Conservation (phyloP, 805 yeast genomes). For the Candida stauntonica region DNA sequence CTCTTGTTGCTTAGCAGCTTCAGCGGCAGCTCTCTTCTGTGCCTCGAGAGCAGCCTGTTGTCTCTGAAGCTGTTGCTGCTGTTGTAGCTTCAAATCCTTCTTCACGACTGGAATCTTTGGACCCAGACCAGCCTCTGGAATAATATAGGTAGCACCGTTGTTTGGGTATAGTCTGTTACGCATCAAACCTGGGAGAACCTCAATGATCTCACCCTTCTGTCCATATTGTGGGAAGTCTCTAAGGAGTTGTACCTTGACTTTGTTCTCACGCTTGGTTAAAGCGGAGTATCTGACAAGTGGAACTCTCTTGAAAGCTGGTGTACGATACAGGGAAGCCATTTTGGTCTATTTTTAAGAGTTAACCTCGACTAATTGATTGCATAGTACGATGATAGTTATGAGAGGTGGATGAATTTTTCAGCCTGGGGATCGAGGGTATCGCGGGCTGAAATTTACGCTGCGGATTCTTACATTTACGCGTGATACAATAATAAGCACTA, state of each 20-base stretch:
- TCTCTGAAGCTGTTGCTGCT: slow-evolving; percentile 8
- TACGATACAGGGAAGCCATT: slow-evolving; percentile 9
- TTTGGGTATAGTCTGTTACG: slow-evolving; percentile 66
- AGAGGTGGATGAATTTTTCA: slow-evolving; percentile 12
- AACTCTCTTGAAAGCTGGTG: slow-evolving; percentile 17
- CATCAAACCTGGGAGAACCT: slow-evolving; percentile 79
- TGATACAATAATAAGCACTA: not conserved
- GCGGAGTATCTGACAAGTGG: slow-evolving; percentile 41
- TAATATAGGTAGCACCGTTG: slow-evolving; percentile 72
- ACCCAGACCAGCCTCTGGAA: slow-evolving; percentile 23
- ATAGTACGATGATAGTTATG: too few relatives aligned
- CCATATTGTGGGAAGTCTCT: slow-evolving; percentile 64
- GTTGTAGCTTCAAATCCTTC: slow-evolving; percentile 15
- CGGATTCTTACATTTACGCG: slow-evolving; percentile 8
- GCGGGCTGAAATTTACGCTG: slow-evolving; percentile 8
- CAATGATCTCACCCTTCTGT: slow-evolving; percentile 63
- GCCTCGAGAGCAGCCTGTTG: slow-evolving; percentile 4
- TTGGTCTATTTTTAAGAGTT: not conserved
- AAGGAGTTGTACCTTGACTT: slow-evolving; percentile 71
- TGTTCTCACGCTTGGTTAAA: slow-evolving; percentile 44
- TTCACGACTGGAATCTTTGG: slow-evolving; percentile 27
- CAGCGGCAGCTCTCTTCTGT: slow-evolving; percentile 3
- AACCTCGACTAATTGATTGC: not conserved
- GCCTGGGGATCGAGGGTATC: not conserved
- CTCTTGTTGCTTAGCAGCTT: slow-evolving; percentile 4